phyloP scores from a whole-genome alignment of 768 basidiomycete species.

The Xanthoconium stramineum region DNA sequence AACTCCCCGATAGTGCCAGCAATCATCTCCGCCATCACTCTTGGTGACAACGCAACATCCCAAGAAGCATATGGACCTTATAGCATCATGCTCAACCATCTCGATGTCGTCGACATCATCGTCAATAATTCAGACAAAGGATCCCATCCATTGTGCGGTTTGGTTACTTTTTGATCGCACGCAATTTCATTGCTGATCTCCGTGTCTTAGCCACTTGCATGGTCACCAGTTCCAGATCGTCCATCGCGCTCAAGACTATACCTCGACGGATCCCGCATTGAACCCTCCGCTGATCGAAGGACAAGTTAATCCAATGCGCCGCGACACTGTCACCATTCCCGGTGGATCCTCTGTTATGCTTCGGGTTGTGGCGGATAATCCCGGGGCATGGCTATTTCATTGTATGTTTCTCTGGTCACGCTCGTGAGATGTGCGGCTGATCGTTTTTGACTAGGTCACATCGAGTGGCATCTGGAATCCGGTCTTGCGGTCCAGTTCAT shows the following conservation, averaged over 20 bases:
- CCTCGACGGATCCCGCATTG: conserved; percentile 65
- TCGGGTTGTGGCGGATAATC: conserved; percentile 85
- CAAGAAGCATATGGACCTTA: conserved; percentile 73
- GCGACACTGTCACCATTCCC: conserved; percentile 84
- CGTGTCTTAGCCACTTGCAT: conserved; percentile 72
- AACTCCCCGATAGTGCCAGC: conserved; percentile 71
- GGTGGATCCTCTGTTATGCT: conserved; percentile 65
- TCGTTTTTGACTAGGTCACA: conserved; percentile 51
- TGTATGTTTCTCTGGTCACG: conserved; percentile 43
- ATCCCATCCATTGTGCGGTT: conserved; percentile 78
- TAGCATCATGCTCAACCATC: conserved; percentile 71
- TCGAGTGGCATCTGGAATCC: conserved; percentile 81
- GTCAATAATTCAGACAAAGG: conserved; percentile 69
- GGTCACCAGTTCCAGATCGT: conserved; percentile 88
- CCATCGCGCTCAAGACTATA: conserved; percentile 64
- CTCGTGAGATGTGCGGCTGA: not conserved
- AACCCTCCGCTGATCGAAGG: conserved; percentile 81
- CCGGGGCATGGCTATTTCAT: conserved; percentile 86
- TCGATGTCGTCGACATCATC: conserved; percentile 75
- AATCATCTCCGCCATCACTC: conserved; percentile 69
- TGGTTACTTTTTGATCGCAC: not conserved
- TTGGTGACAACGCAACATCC: conserved; percentile 71
- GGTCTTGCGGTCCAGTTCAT: conserved; percentile 86
- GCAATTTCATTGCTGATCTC: not conserved
- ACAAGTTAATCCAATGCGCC: conserved; percentile 82